Evolutionary conservation across 2,329 filamentous ascomycete species (phyloP), one percentile per base, ranked within the genome.

Genomic region (Orbilia oligospora): DNA sequence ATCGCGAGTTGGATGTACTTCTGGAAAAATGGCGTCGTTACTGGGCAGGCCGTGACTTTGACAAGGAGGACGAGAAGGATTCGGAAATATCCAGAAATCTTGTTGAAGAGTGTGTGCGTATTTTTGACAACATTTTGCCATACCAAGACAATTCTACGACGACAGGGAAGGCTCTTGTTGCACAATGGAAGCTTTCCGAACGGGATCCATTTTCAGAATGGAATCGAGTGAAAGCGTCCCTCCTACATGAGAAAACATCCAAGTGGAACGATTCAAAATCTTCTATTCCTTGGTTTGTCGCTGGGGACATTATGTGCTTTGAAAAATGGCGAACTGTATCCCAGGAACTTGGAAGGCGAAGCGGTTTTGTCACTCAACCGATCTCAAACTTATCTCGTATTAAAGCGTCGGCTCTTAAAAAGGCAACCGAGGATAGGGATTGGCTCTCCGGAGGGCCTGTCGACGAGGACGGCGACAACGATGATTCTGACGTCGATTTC

Each of bases 111-210:
- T 68, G 49, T 22, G 12, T 63, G 8, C 41, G 61, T 8, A 10
- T 51, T 0, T 76, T 53, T 6, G 22, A 46, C 4, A 38, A 56
- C 3, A 76, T 76, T 12, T 9, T 64, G 8, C 71, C 71, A 18
- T 41, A 27, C 12, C 18, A 38, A 12, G 41, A 51, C 18, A 27
- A 24, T 30, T 27, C 36, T 10, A 12, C 4, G 5, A 12, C 4
- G 5, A 33, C 22, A 18, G 44, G 27, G 10, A 33, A 16, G 44
- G 10, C 9, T 24, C 66, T 69, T 10, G 27, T 69, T n/a, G 5
- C 33, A 4, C 16, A 61, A 36, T 69, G 66, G 66, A 44, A n/a
- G 10, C 16, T 49, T 12, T 5, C 20, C 6, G 24, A 8, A 9
- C 18, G n/a, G 1, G 36, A 48, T 20, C 51, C 22, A 3, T 69